Base-by-base conservation (phyloP, 805 yeast genomes). In the Metschnikowia lochheadii region DNA sequence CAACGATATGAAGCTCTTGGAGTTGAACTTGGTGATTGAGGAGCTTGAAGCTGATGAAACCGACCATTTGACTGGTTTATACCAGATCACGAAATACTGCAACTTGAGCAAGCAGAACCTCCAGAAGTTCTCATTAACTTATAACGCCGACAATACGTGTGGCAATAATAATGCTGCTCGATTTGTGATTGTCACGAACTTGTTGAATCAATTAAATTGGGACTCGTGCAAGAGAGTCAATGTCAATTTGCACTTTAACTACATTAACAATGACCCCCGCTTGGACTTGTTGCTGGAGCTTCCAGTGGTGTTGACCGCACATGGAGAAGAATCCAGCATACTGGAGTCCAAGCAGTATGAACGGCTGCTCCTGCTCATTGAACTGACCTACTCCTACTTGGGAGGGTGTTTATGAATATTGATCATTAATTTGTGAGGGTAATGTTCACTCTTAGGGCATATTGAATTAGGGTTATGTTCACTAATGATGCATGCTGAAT, bases 121-220 rank as follows among this genome's bases (percentile, higher is more conserved):
- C 31, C n/a, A 17, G 18, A 20, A 32, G 18, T 44, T 53, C 33
- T 44, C 57, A 14, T 42, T 56, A 31, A 49, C 57, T 1, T 55
- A 53, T 49, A 34, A 40, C 23, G 60, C 57, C 11, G 38, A 45
- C 3, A 55, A 56, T 46, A 35, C 14, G 15, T 49, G 49, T 20
- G 48, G 33, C 18, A 29, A 35, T 37, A 42, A 53, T 44, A 55
- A 53, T 32, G 32, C 58, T 6, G 56, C 48, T n/a, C 49, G 60
- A 20, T 33, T 56, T 39, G 54, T 49, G 48, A 46, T 49, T 3
- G 17, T 56, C 20, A 40, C 43, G 26, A 48, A 44, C 38, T 49
- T 56, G 36, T 48, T 56, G 48, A 36, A 42, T 38, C 58, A 54
- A 48, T 21, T 56, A 21, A 46, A 56, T 35, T 56, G 59, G 59